Evolutionary conservation across 2,329 filamentous ascomycete species (phyloP).

Genomic region (Fusarium sp.): DNA sequence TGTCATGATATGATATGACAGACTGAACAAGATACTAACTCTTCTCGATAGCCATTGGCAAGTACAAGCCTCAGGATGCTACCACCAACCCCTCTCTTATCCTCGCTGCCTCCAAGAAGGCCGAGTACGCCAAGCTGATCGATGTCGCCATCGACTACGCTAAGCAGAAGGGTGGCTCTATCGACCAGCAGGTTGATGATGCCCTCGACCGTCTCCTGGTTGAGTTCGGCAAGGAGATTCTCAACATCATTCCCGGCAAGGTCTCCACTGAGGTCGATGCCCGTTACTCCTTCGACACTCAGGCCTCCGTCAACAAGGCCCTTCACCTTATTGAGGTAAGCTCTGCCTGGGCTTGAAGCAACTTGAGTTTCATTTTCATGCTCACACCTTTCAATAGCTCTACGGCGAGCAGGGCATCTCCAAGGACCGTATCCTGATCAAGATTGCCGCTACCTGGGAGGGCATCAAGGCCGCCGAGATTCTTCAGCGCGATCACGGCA

Average conservation of each 20-base stretch:
- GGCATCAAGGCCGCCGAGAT: conserved; percentile 99
- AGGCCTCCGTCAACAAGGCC: conserved; percentile 94
- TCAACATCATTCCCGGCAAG: conserved; percentile 96
- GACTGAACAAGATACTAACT: conserved; percentile 38
- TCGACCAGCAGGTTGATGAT: conserved; percentile 87
- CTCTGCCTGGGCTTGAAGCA: not conserved
- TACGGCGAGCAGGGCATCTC: conserved; percentile 92
- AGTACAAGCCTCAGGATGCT: conserved; percentile 99
- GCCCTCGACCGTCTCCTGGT: conserved; percentile 95
- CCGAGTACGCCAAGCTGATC: conserved; percentile 93
- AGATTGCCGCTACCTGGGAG: conserved; percentile 99
- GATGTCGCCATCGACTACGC: conserved; percentile 86
- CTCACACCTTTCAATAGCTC: conserved; percentile 66
- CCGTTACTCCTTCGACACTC: conserved; percentile 92
- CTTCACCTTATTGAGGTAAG: conserved; percentile 94
- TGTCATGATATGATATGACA: conserved; percentile 23
- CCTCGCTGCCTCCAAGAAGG: conserved; percentile 97
- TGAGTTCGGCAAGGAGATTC: conserved; percentile 97
- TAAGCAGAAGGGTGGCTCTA: conserved; percentile 75
- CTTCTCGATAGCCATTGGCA: conserved; percentile 81
- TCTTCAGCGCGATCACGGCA: conserved; percentile 92
- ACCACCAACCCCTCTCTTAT: conserved; percentile 99
- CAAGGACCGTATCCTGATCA: conserved; percentile 97
- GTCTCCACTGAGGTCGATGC: conserved; percentile 99
- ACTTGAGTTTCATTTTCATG: not conserved